These are phyloP conservation scores for Russula sp. DNA, from an alignment of 768 basidiomycete genomes.

Conservation along the genomic window DNA sequence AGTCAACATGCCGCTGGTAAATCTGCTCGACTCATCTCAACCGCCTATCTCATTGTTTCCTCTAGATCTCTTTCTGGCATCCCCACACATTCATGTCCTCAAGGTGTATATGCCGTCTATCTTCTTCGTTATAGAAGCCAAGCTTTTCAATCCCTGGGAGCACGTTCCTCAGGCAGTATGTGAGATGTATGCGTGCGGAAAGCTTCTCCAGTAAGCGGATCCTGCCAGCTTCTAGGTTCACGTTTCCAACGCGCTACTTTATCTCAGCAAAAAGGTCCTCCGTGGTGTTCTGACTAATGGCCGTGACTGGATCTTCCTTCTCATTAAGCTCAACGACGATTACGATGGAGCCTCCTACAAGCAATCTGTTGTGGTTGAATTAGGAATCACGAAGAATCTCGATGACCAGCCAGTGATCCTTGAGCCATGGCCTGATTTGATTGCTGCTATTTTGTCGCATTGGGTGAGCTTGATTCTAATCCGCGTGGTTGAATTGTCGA, in stretches of 20 bases:
- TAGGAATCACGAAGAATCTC: background rate
- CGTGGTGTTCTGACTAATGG: background rate
- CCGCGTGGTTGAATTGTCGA: background rate
- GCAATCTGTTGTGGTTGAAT: background rate
- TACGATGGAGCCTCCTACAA: background rate
- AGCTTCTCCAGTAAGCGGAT: conserved; percentile 1
- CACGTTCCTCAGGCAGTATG: background rate
- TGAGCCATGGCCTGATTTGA: background rate
- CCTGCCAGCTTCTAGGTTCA: background rate
- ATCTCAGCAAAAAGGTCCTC: background rate
- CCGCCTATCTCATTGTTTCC: background rate
- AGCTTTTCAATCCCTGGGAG: background rate
- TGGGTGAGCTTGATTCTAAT: background rate
- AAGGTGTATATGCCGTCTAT: background rate
- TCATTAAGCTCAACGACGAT: background rate
- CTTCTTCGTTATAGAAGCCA: conserved; percentile 1
- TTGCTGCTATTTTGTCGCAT: background rate
- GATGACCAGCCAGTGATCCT: background rate
- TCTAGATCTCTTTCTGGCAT: background rate
- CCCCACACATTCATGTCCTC: background rate
- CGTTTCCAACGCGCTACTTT: background rate
- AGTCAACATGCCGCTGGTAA: background rate
- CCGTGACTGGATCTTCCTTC: background rate
- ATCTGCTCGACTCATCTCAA: background rate
- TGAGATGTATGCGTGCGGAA: background rate